Conservation (phyloP, 345 rosid genomes). For the Eucalyptus pauciflora region DNA sequence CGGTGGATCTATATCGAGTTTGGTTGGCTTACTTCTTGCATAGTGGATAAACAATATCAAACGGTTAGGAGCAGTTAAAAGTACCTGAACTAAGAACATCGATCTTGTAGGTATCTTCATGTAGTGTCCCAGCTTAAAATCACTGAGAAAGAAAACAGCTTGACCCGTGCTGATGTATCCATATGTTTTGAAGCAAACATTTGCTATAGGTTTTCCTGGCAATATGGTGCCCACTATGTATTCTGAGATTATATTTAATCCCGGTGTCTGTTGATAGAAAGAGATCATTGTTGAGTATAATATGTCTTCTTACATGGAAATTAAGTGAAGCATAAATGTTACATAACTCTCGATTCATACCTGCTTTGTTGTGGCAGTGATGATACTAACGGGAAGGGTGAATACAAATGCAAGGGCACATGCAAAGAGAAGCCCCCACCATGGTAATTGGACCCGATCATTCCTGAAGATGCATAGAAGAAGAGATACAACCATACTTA, state of each 20-base stretch:
- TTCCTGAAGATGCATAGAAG: slow-evolving; percentile 52
- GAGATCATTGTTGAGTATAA: neutral
- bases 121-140: slow-evolving; percentile 93
- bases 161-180: slow-evolving; percentile 94
- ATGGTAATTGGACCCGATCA: slow-evolving; percentile 79
- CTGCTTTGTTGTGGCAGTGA: slow-evolving; percentile 91
- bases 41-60: neutral
- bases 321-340: neutral
- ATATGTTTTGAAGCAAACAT: slow-evolving; percentile 80
- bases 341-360: slow-evolving; percentile 3
- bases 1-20: neutral
- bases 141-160: slow-evolving; percentile 80
- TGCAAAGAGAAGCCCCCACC: slow-evolving; percentile 92
- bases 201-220: slow-evolving; percentile 89
- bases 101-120: slow-evolving; percentile 96
- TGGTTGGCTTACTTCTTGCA: neutral
- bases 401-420: slow-evolving; percentile 63
- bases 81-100: slow-evolving; percentile 92
- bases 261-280: slow-evolving; percentile 50
- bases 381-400: slow-evolving; percentile 81
- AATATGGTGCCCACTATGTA: slow-evolving; percentile 72
- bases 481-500: slow-evolving; percentile 41
- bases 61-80: neutral
- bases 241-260: slow-evolving; percentile 83
- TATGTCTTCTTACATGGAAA: neutral